Conservation (phyloP, 352 stramenopile genomes). For the Globisporangium radiosum region DNA sequence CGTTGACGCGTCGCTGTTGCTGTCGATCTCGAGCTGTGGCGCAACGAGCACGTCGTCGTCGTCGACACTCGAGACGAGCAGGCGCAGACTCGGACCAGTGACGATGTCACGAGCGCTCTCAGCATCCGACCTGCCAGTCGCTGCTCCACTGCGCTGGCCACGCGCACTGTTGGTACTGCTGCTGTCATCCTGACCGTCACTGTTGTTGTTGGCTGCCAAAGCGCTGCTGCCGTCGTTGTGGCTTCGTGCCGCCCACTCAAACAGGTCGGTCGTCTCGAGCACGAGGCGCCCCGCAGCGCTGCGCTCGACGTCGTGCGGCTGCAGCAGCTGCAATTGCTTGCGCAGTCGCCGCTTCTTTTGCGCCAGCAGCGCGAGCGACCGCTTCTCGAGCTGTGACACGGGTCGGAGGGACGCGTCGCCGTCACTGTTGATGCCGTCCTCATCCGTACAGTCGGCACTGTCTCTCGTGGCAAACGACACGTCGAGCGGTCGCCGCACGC, state of each 20-base stretch:
- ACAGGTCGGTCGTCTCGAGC: slow-evolving; percentile 56
- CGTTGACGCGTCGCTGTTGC: background rate
- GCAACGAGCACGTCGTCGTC: no score
- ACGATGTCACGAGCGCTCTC: background rate
- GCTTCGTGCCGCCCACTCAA: slow-evolving; percentile 50
- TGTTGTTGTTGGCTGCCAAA: no score
- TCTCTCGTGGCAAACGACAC: slow-evolving; percentile 2
- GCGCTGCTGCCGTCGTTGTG: background rate
- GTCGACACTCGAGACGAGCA: no score
- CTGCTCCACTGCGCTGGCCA: no score
- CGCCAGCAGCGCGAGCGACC: slow-evolving; percentile 40
- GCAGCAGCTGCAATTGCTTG: slow-evolving; percentile 59
- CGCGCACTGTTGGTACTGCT: no score
- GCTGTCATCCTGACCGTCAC: no score
- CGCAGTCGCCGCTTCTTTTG: slow-evolving; percentile 56
- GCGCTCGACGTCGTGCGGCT: slow-evolving; percentile 54
- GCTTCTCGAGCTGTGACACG: slow-evolving; percentile 46
- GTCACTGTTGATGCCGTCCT: slow-evolving; percentile 7
- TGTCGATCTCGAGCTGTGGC: slow-evolving; percentile 1
- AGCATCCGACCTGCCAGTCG: no score
- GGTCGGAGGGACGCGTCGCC: background rate
- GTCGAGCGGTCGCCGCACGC: slow-evolving; percentile 58
- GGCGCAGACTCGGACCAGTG: slow-evolving; percentile 9
- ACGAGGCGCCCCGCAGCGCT: slow-evolving; percentile 42
- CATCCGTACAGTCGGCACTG: background rate